phyloP scores from a whole-genome alignment of 495 filamentous ascomycete genomes.

The Podospora didyma region DNA sequence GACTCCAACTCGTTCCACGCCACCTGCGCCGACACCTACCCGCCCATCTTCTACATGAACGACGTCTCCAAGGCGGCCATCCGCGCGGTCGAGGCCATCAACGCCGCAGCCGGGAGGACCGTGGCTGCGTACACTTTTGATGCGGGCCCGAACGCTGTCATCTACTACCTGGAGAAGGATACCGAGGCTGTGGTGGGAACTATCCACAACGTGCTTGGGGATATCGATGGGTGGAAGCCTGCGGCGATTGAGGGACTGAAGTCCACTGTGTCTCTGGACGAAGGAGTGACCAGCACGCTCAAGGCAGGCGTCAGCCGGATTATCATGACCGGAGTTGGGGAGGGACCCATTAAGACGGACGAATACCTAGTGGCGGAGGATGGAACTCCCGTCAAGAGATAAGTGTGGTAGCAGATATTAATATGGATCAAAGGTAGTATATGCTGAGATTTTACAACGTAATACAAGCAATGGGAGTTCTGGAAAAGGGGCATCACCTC shows the following conservation, averaged over 20 bases:
- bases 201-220: conserved; percentile 54
- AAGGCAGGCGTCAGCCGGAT: conserved; percentile 79
- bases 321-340: conserved; percentile 87
- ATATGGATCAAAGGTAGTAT: not conserved
- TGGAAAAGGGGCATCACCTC: too few relatives aligned
- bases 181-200: conserved; percentile 65
- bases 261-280: conserved; percentile 53
- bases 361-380: conserved; percentile 72
- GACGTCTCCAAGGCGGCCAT: conserved; percentile 84
- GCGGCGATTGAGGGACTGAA: conserved; percentile 35
- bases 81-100: conserved; percentile 82
- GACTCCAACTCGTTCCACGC: conserved; percentile 97
- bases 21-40: conserved; percentile 87
- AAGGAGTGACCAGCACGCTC: conserved; percentile 54
- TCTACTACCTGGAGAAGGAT: conserved; percentile 85
- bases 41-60: conserved; percentile 98
- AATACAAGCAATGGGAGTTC: not conserved
- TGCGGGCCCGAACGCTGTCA: conserved; percentile 92
- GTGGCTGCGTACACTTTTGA: conserved; percentile 96
- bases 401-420: not conserved
- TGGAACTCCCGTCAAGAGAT: conserved; percentile 49
- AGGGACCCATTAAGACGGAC: conserved; percentile 75
- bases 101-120: conserved; percentile 63
- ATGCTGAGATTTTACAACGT: not conserved
- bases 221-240: conserved; percentile 60